phyloP scores from a whole-genome alignment of 768 basidiomycete species.

The Auricularia sp. region DNA sequence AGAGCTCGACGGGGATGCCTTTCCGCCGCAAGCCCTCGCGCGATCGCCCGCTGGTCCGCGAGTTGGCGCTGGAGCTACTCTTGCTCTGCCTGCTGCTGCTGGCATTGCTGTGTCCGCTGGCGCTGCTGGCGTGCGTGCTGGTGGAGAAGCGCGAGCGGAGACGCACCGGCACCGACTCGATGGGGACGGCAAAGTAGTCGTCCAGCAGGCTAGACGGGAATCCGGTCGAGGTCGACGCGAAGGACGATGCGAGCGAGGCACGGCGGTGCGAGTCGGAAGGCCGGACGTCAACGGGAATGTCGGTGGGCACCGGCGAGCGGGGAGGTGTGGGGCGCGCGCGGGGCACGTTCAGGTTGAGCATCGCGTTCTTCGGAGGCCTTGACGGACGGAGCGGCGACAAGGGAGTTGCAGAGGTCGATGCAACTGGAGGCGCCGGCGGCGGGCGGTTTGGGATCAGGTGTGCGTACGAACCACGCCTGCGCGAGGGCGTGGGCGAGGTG shows the following conservation, averaged over 20 bases:
- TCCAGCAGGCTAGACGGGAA: neutral
- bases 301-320: slow-evolving; percentile 1
- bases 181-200: neutral
- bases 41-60: neutral
- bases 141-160: neutral
- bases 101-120: neutral
- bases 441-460: neutral
- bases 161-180: neutral
- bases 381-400: neutral
- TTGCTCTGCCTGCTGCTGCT: neutral
- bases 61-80: neutral
- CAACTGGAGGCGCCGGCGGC: neutral
- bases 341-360: neutral
- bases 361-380: neutral
- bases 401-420: neutral
- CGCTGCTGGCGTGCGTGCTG: neutral
- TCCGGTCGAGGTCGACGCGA: neutral
- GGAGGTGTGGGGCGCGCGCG: neutral
- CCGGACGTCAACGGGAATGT: slow-evolving; percentile 1
- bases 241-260: neutral
- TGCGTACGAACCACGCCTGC: neutral
- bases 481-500: neutral
- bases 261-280: neutral
- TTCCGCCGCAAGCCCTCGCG: neutral
- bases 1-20: neutral